A percentile compares a stretch with the other conserved stretches of the same genome.
Conservation (phyloP, 768 basidiomycete species). For the Pleurotus tuoliensis region DNA sequence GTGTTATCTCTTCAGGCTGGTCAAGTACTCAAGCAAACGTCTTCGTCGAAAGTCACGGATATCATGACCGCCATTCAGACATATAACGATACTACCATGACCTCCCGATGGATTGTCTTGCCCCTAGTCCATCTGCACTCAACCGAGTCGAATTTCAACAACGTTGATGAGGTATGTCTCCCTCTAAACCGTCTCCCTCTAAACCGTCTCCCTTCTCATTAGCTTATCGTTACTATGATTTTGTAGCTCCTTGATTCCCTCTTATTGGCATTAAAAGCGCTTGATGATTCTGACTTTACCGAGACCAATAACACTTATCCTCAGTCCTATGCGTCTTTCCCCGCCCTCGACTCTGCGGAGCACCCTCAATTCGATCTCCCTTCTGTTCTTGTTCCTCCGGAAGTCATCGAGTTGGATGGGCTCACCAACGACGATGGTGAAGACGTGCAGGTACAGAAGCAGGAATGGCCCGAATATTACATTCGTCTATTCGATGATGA, state of each 20-base stretch:
- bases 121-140: slow-evolving; percentile 54
- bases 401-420: slow-evolving; percentile 77
- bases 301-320: slow-evolving; percentile 54
- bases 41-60: slow-evolving; percentile 54
- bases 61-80: slow-evolving; percentile 70
- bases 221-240: no score
- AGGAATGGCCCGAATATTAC: slow-evolving; percentile 78
- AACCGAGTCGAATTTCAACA: slow-evolving; percentile 37
- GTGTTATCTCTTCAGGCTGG: slow-evolving; percentile 50
- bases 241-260: slow-evolving; percentile 72
- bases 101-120: slow-evolving; percentile 62
- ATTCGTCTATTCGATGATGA: slow-evolving; percentile 64
- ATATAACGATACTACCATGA: slow-evolving; percentile 59
- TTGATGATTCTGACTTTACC: slow-evolving; percentile 59
- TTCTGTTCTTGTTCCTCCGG: slow-evolving; percentile 80
- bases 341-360: slow-evolving; percentile 33
- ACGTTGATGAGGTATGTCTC: slow-evolving; percentile 56
- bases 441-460: slow-evolving; percentile 62
- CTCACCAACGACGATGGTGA: slow-evolving; percentile 67
- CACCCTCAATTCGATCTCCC: slow-evolving; percentile 65
- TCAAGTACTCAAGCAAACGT: slow-evolving; percentile 55
- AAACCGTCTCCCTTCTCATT: not conserved
- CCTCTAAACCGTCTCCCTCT: not conserved
- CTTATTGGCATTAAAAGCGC: slow-evolving; percentile 53
- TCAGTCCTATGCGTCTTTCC: slow-evolving; percentile 58